Base-by-base conservation (phyloP, 768 basidiomycete species). In the Pleurotus tuber-regium region DNA sequence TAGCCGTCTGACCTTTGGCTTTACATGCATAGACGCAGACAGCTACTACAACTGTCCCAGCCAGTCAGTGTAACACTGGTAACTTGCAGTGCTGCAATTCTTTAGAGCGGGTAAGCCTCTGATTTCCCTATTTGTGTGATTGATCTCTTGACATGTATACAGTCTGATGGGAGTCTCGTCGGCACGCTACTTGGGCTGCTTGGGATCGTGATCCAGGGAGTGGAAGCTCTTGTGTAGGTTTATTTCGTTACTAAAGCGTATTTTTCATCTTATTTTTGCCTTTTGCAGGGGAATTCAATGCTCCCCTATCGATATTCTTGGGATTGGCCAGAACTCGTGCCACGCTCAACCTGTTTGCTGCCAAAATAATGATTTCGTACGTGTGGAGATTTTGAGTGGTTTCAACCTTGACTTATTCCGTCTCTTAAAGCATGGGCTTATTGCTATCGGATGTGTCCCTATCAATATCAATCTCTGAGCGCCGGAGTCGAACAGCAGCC, bases 331-430 rank as follows among this genome's bases (percentile, higher is more conserved):
- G 35, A 59, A 51, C 29, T 43, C 52, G 11, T 59, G 61, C 48
- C 43, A 26, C 23, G 24, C 28, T 7, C 51, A 59, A 33, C 53
- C 60, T 14, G 55, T 57, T 7, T 65, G 64, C 49, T 65, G 64
- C 57, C 49, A 35, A n/a, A 11, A 50, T 10, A 60, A 60, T 54
- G 24, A 33, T 33, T 57, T 57, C 49, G 63, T 64, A 43, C 29
- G 62, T 52, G 49, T 8, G 24, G 14, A 16, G n/a, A 4, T 6
- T 42, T 9, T 21, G 55, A 52, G 7, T 10, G 29, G 12, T 18
- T 6, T 10, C 9, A 10, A 10, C 12, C 11, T 25, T 48, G 4
- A 43, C 23, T 25, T 24, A 7, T n/a, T 19, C 14, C 26, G 2
- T 4, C n/a, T n/a, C n/a, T n/a, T 18, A 49, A 31, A 49, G n/a